A percentile compares a stretch with the other conserved stretches of the same genome.
Evolutionary conservation across 495 filamentous ascomycete species (phyloP).

Genomic region (Ramalina peruviana): DNA sequence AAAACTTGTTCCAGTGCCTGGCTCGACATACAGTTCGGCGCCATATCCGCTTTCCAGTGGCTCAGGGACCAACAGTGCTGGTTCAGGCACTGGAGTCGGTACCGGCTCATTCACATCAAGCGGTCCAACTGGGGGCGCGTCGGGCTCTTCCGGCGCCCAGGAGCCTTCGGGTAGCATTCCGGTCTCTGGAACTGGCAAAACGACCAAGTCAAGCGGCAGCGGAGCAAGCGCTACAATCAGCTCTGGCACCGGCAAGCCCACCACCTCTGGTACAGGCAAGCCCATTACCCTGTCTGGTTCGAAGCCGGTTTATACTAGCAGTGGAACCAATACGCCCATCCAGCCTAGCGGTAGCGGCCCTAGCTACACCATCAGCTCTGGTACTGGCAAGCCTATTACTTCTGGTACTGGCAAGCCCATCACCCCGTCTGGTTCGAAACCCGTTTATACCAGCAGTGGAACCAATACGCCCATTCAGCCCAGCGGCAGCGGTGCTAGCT

Average conservation of each 20-base stretch:
- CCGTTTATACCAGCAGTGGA: too few species aligned
- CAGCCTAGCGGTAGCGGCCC: neutral
- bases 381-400: too few species aligned
- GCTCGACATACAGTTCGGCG: neutral
- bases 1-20: neutral
- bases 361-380: too few species aligned
- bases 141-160: neutral
- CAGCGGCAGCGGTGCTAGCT: neutral
- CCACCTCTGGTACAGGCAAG: neutral
- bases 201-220: neutral
- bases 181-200: neutral
- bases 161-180: neutral
- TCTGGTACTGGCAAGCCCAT: too few species aligned
- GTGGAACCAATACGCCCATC: neutral
- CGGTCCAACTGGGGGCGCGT: neutral
- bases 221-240: neutral
- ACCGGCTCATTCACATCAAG: neutral
- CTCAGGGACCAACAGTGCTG: neutral
- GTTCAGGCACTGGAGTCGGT: neutral
- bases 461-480: too few species aligned
- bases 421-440: too few species aligned
- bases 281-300: neutral
- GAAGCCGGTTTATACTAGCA: neutral
- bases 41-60: neutral
- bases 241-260: neutral